Evolutionary conservation across 768 basidiomycete genomes (phyloP), one percentile per base, ranked within the genome.

Genomic region (Leccinum subtestaceum): DNA sequence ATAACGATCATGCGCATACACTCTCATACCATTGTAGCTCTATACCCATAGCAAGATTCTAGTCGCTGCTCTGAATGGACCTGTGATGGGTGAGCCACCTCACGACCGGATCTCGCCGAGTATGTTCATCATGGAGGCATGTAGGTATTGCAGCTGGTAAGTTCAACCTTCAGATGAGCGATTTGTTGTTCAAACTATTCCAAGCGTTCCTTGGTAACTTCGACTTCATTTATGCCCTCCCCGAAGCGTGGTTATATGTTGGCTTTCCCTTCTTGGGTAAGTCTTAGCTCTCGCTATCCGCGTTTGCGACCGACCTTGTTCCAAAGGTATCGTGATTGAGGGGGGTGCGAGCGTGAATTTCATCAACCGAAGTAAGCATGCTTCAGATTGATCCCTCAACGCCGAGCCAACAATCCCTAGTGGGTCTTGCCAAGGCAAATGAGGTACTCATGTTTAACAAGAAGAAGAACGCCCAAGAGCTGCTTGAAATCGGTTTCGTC

Each of bases 401-500:
- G 11, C 46, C 38, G 53, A 25, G 54, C 49, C 3, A 17, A 57
- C 27, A 12, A 17, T 58, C 21, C 13, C n/a, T 55, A 89, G 88
- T 89, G 84, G 88, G 88, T 15, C 67, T 85, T 25, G 80, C 81
- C 13, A 83, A 81, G 63, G 88, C 88, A 27, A 89, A 88, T 52
- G 89, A 91, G 59, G 85, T 84, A 1, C 77, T 91, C 3, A 73
- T 91, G 11, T 85, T 85, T 75, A 88, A 87, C 47, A 85, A 84
- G 72, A 89, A 84, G 72, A 81, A 87, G 61, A 74, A 68, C 1
- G 82, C 84, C 0, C 75, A 82, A 60, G 85, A 87, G 45, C 75
- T 91, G 0, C 72, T 82, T 5, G 72, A 78, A 43, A 82, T 77
- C 66, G 85, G 87, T 13, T 89, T 89, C 66, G 71, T 87, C 62